Evolutionary conservation across 163 green algal genomes (phyloP).

Genomic region (Prototheca cutis): DNA sequence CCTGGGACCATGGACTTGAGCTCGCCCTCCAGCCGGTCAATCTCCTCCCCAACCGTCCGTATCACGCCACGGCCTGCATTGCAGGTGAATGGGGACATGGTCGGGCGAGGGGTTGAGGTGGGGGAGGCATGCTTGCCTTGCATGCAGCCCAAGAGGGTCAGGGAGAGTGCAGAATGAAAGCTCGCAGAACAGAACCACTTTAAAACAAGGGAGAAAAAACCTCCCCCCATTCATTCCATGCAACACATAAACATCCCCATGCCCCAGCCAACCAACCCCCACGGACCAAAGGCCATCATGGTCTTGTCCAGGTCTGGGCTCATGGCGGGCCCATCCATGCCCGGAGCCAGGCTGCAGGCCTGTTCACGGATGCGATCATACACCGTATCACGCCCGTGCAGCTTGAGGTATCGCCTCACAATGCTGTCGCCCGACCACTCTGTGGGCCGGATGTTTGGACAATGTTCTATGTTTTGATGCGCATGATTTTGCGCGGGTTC

Average conservation of each 20-base stretch:
- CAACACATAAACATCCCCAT: no score
- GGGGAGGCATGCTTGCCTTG: neutral
- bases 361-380: conserved; percentile 14
- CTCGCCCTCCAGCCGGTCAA: conserved; percentile 78
- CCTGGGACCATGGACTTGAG: conserved; percentile 54
- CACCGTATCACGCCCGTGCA: conserved; percentile 4
- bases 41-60: conserved; percentile 70
- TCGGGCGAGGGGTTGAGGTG: no score
- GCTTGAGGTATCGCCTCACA: conserved; percentile 24
- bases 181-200: no score
- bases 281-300: conserved; percentile 24
- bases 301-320: conserved; percentile 16
- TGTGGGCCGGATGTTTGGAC: neutral
- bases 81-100: no score
- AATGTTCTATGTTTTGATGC: no score
- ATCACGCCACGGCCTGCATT: conserved; percentile 52
- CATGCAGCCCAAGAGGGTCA: no score
- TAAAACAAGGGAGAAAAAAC: no score
- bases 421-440: conserved; percentile 30
- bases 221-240: no score
- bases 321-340: neutral
- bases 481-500: no score
- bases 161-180: no score
- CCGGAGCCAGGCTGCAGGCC: neutral
- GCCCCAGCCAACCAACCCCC: neutral